Percentiles rank a stretch among this genome's conserved stretches.
Conservation (phyloP, 306 rosid genomes). For the Ammopiptanthus mongolicus region DNA sequence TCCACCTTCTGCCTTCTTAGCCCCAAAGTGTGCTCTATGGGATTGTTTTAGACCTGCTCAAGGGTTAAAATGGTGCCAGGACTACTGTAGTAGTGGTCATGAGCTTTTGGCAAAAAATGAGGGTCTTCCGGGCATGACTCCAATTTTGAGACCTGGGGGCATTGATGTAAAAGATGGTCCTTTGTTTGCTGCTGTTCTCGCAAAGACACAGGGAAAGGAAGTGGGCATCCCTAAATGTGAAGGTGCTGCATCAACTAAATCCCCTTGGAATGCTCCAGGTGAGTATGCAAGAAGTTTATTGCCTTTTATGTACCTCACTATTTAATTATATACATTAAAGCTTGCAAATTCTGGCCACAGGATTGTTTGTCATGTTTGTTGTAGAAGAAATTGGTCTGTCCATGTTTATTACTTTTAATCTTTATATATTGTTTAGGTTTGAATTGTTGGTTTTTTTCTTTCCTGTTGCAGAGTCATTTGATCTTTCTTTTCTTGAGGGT, state of each 20-base stretch:
- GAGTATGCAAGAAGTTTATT: conserved; percentile 14
- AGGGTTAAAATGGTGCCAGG: conserved; percentile 61
- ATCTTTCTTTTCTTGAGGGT: conserved; percentile 66
- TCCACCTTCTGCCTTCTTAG: conserved; percentile 86
- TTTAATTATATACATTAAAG: neutral
- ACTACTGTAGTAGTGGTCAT: conserved; percentile 78
- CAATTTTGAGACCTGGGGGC: conserved; percentile 87
- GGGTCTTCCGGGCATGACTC: conserved; percentile 83
- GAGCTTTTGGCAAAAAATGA: conserved; percentile 71
- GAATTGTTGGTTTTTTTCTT: neutral
- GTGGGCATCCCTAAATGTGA: conserved; percentile 88
- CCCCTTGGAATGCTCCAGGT: conserved; percentile 98
- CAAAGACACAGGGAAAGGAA: conserved; percentile 75
- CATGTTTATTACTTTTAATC: neutral
- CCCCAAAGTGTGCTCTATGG: conserved; percentile 95
- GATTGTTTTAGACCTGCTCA: conserved; percentile 95
- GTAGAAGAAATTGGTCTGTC: neutral
- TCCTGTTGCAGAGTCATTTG: conserved; percentile 70
- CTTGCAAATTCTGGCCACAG: conserved; percentile 3
- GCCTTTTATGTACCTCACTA: neutral
- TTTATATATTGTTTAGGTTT: conserved; percentile 10
- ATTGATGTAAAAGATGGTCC: conserved; percentile 80
- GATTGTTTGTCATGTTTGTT: conserved; percentile 12
- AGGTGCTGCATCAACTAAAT: conserved; percentile 90
- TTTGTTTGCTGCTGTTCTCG: conserved; percentile 74